These are phyloP conservation scores for Platanus orientalis DNA, from an alignment of 164 flowering plant genomes.

Conservation along the genomic window DNA sequence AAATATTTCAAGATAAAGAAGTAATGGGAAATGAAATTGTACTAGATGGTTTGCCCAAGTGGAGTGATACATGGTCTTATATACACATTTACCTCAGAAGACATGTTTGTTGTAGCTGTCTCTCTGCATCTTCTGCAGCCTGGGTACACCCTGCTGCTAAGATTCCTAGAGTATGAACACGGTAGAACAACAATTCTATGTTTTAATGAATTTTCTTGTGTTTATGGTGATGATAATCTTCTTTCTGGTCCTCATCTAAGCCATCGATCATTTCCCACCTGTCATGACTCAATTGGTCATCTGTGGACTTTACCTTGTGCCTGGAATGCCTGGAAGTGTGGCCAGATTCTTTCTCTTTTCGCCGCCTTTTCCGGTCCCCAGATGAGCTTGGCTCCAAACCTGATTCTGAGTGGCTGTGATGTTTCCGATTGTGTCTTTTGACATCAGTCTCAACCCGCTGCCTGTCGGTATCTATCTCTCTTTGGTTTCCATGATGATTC, in stretches of 20 bases:
- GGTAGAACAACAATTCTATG: conserved; percentile 7
- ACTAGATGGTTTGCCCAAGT: conserved; percentile 23
- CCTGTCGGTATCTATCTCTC: conserved; percentile 21
- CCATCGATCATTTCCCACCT: conserved; percentile 47
- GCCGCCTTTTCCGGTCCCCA: conserved; percentile 18
- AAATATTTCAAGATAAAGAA: conserved; percentile 20
- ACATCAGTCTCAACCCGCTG: conserved; percentile 26
- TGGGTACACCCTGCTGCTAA: background rate
- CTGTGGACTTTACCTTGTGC: conserved; percentile 19
- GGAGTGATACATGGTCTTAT: conserved; percentile 19
- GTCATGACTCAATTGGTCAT: conserved; percentile 25
- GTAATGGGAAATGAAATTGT: conserved; percentile 10
- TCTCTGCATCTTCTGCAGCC: conserved; percentile 7
- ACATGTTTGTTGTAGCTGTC: conserved; percentile 14
- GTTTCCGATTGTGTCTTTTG: conserved; percentile 24
- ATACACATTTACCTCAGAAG: conserved; percentile 48
- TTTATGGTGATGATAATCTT: conserved; percentile 30
- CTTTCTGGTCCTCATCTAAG: conserved; percentile 23
- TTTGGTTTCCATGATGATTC: conserved; percentile 22
- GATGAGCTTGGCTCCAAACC: conserved; percentile 28
- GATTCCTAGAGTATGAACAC: background rate
- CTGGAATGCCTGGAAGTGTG: conserved; percentile 35
- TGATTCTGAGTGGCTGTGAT: conserved; percentile 24
- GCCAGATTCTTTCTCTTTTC: conserved; percentile 26
- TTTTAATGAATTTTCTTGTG: conserved; percentile 36